A percentile compares a stretch with the other conserved stretches of the same genome.
Evolutionary conservation across 306 rosid genomes (phyloP).

Genomic region (Dalbergia cultrata): DNA sequence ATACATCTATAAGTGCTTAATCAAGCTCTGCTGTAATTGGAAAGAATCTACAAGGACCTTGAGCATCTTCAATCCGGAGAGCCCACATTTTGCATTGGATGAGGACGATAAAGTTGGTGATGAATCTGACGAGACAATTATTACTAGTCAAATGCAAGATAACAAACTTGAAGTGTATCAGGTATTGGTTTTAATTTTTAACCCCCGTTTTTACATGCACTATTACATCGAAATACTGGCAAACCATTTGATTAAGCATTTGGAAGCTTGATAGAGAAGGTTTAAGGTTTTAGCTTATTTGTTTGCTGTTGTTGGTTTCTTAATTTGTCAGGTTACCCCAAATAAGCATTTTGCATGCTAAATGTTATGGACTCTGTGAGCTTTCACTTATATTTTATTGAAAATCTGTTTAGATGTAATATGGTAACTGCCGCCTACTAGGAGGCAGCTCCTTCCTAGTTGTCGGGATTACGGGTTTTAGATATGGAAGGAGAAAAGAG

Average conservation of each 20-base stretch:
- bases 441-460: conserved; percentile 24
- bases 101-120: conserved; percentile 22
- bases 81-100: neutral
- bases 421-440: conserved; percentile 14
- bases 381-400: conserved; percentile 24
- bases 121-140: conserved; percentile 41
- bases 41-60: conserved; percentile 26
- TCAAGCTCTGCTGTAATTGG: conserved; percentile 42
- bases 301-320: conserved; percentile 32
- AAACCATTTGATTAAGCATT: neutral
- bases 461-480: neutral
- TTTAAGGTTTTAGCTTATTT: conserved; percentile 4
- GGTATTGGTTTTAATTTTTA: conserved; percentile 45
- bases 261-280: conserved; percentile 5
- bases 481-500: neutral
- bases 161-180: conserved; percentile 39
- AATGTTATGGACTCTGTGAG: conserved; percentile 17
- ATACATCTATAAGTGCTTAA: conserved; percentile 52
- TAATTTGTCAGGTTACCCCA: conserved; percentile 9
- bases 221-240: neutral
- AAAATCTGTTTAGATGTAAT: conserved; percentile 19
- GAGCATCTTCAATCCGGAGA: conserved; percentile 37
- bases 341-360: conserved; percentile 27
- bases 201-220: conserved; percentile 11
- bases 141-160: conserved; percentile 44